These are phyloP conservation scores for Chrysosporium keratinophilum DNA, from an alignment of 2,329 filamentous ascomycete genomes.

Conservation along the genomic window DNA sequence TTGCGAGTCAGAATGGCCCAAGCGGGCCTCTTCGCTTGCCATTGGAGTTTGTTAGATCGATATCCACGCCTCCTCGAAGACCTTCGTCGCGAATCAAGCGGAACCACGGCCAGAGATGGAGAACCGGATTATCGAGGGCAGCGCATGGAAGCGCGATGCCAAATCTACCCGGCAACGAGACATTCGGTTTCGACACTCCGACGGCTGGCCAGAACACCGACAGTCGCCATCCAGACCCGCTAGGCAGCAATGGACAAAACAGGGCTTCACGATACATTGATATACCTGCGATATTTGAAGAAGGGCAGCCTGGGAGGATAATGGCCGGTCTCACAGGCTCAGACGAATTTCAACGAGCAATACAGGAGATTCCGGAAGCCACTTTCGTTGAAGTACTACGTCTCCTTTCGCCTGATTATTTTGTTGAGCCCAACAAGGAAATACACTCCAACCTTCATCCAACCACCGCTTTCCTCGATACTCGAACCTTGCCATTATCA, in stretches of 20 bases:
- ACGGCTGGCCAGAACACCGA: neutral
- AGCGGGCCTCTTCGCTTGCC: neutral
- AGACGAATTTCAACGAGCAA: conserved; percentile 23
- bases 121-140: neutral
- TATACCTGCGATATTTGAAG: conserved; percentile 20
- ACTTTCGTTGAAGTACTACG: conserved; percentile 56
- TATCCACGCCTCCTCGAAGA: conserved; percentile 6
- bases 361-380: conserved; percentile 39
- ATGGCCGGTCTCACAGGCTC: conserved; percentile 29
- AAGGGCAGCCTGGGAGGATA: conserved; percentile 34
- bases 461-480: conserved; percentile 34
- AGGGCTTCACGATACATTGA: conserved; percentile 11
- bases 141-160: neutral
- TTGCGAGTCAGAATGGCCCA: conserved; percentile 12
- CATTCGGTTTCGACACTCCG: neutral
- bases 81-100: conserved; percentile 4
- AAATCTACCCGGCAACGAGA: neutral
- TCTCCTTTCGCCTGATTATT: conserved; percentile 49
- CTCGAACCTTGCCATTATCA: conserved; percentile 30
- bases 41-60: conserved; percentile 3
- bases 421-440: conserved; percentile 38
- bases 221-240: neutral
- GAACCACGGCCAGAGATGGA: conserved; percentile 1
- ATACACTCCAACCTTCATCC: conserved; percentile 44
- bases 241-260: neutral